A percentile compares a stretch with the other conserved stretches of the same genome.
Evolutionary conservation across 129 eudicot species (phyloP).

Genomic region (Rutidosis leptorrhynchoides): DNA sequence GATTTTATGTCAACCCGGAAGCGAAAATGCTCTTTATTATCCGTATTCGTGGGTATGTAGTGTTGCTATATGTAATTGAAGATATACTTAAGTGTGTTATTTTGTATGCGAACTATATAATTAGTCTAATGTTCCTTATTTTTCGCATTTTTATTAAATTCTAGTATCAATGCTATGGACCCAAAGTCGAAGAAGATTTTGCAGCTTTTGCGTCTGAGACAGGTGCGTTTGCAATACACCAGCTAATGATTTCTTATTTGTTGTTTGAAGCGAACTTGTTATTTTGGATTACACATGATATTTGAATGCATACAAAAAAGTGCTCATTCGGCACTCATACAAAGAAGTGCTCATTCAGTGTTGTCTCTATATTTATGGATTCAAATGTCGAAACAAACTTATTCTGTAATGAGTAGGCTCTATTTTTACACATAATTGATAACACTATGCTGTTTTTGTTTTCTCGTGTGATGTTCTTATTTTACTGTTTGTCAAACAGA

Average conservation of each 20-base stretch:
- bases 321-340: no score
- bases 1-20: conserved; percentile 81
- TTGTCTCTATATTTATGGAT: no score
- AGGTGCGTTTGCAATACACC: conserved; percentile 38
- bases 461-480: neutral
- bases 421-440: neutral
- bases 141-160: neutral
- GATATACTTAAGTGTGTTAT: neutral
- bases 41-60: conserved; percentile 68
- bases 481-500: conserved; percentile 30
- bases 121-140: neutral
- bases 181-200: conserved; percentile 72
- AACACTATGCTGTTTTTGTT: no score
- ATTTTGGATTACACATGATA: no score
- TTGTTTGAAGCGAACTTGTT: neutral
- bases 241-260: neutral
- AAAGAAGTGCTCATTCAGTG: no score
- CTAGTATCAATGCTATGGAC: conserved; percentile 75
- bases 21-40: conserved; percentile 76
- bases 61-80: neutral
- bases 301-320: no score
- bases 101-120: neutral
- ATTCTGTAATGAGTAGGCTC: no score
- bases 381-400: no score
- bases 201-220: conserved; percentile 86